Conservation (phyloP, 2,329 filamentous ascomycete genomes). For the Pseudogymnoascus sp. region DNA sequence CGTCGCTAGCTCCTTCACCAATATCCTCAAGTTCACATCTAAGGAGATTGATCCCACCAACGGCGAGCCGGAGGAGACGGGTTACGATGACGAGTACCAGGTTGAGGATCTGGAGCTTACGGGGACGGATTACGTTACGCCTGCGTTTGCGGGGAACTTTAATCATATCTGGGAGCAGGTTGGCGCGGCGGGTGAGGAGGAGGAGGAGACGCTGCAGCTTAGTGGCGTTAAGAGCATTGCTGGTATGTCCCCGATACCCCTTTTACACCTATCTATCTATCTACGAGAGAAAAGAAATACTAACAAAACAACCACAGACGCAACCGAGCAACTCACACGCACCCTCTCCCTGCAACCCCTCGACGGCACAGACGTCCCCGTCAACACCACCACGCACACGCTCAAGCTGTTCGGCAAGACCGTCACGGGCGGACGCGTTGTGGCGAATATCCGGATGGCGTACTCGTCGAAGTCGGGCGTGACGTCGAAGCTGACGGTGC, state of each 20-base stretch:
- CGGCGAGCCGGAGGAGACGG: slow-evolving; percentile 81
- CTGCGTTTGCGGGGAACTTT: slow-evolving; percentile 90
- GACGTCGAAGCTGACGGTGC: slow-evolving; percentile 88
- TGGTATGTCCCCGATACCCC: slow-evolving; percentile 45
- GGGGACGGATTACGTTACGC: slow-evolving; percentile 89
- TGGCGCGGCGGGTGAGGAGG: slow-evolving; percentile 79
- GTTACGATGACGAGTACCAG: slow-evolving; percentile 97
- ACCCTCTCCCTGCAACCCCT: slow-evolving; percentile 84
- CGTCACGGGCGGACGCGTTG: slow-evolving; percentile 80
- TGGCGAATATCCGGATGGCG: slow-evolving; percentile 83
- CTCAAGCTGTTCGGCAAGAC: slow-evolving; percentile 96
- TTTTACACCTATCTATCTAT: neutral
- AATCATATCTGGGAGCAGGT: slow-evolving; percentile 93
- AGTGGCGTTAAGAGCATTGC: slow-evolving; percentile 84
- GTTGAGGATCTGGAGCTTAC: slow-evolving; percentile 86
- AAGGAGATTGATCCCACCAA: slow-evolving; percentile 96
- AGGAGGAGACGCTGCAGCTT: slow-evolving; percentile 83
- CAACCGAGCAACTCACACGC: slow-evolving; percentile 82
- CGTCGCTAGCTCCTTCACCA: slow-evolving; percentile 75
- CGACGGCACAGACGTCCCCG: slow-evolving; percentile 84
- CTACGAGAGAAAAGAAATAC: slow-evolving; percentile 11
- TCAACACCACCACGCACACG: slow-evolving; percentile 84
- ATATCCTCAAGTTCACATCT: slow-evolving; percentile 91
- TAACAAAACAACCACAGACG: slow-evolving; percentile 50
- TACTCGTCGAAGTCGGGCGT: slow-evolving; percentile 88